These are phyloP conservation scores for Cryptococcus floricola DNA, from an alignment of 1,284 basidiomycete species.

Conservation along the genomic window DNA sequence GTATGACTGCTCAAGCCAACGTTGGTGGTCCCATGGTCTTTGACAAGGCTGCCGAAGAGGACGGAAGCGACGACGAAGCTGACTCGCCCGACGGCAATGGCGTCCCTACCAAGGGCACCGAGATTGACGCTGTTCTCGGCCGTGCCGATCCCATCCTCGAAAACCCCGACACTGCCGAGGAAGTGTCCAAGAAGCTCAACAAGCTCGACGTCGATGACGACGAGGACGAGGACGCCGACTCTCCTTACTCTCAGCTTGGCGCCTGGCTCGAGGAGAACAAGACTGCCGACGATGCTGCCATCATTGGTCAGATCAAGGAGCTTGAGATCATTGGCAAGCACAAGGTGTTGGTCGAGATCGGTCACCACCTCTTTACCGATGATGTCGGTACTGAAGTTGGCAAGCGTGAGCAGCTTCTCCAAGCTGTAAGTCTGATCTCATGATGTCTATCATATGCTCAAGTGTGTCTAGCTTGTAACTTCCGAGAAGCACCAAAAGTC, in stretches of 20 bases:
- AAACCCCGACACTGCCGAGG: slow-evolving; percentile 55
- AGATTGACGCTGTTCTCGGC: slow-evolving; percentile 40
- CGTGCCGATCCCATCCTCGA: slow-evolving; percentile 33
- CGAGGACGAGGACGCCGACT: slow-evolving; percentile 79
- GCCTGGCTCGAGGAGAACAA: slow-evolving; percentile 81
- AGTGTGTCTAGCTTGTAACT: slow-evolving; percentile 48
- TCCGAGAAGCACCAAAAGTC: slow-evolving; percentile 93
- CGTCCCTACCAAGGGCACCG: slow-evolving; percentile 40
- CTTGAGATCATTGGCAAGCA: slow-evolving; percentile 94
- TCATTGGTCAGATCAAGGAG: slow-evolving; percentile 88
- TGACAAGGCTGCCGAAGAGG: slow-evolving; percentile 37
- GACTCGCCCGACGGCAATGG: slow-evolving; percentile 15
- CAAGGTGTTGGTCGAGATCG: slow-evolving; percentile 80
- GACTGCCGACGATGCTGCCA: slow-evolving; percentile 51
- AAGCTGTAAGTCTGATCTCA: slow-evolving; percentile 61
- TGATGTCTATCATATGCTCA: slow-evolving; percentile 1
- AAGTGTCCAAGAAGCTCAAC: slow-evolving; percentile 79
- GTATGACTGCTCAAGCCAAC: slow-evolving; percentile 46
- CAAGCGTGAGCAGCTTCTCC: slow-evolving; percentile 69
- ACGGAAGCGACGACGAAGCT: slow-evolving; percentile 12
- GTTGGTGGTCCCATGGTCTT: slow-evolving; percentile 44
- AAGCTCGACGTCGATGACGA: slow-evolving; percentile 68
- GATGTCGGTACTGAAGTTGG: slow-evolving; percentile 70
- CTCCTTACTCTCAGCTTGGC: slow-evolving; percentile 79
- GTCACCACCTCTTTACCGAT: slow-evolving; percentile 77